phyloP scores from a whole-genome alignment of 768 basidiomycete genomes.

The Paxillus ammoniavirescens region DNA sequence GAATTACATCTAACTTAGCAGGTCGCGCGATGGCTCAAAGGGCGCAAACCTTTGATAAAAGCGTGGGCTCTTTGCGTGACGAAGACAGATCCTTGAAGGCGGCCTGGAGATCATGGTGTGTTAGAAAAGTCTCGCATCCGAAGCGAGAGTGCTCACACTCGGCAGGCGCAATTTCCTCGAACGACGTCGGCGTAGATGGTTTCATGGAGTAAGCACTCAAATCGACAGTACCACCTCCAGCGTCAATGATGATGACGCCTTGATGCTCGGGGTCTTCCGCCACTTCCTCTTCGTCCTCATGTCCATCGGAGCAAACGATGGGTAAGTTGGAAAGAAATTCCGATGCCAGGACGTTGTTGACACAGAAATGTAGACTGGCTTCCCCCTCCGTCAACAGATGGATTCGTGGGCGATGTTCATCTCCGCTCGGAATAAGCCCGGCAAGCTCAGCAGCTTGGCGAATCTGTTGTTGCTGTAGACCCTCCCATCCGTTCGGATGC shows the following conservation, averaged over 20 bases:
- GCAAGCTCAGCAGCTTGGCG: slow-evolving; percentile 24
- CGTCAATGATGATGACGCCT: slow-evolving; percentile 43
- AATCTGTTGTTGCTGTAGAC: slow-evolving; percentile 28
- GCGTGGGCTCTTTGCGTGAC: slow-evolving; percentile 30
- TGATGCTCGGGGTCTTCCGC: slow-evolving; percentile 24
- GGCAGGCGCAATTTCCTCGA: slow-evolving; percentile 36
- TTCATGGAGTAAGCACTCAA: slow-evolving; percentile 36
- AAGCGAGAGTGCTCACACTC: slow-evolving; percentile 19
- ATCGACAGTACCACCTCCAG: slow-evolving; percentile 41
- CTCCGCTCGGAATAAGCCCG: slow-evolving; percentile 16
- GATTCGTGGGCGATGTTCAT: slow-evolving; percentile 14
- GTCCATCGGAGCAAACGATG: neutral
- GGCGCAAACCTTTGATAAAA: slow-evolving; percentile 27
- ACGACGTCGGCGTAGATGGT: slow-evolving; percentile 14
- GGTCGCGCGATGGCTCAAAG: neutral
- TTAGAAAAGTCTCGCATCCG: neutral
- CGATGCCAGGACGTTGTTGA: slow-evolving; percentile 39
- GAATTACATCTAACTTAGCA: neutral
- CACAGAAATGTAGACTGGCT: slow-evolving; percentile 35
- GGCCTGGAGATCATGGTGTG: slow-evolving; percentile 22
- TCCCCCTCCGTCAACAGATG: slow-evolving; percentile 28
- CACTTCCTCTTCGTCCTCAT: neutral
- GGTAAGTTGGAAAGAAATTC: slow-evolving; percentile 19
- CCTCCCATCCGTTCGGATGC: slow-evolving; percentile 34
- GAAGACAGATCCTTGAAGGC: slow-evolving; percentile 37